phyloP scores from a whole-genome alignment of 2,329 filamentous ascomycete species.

The Blastomyces percursus region DNA sequence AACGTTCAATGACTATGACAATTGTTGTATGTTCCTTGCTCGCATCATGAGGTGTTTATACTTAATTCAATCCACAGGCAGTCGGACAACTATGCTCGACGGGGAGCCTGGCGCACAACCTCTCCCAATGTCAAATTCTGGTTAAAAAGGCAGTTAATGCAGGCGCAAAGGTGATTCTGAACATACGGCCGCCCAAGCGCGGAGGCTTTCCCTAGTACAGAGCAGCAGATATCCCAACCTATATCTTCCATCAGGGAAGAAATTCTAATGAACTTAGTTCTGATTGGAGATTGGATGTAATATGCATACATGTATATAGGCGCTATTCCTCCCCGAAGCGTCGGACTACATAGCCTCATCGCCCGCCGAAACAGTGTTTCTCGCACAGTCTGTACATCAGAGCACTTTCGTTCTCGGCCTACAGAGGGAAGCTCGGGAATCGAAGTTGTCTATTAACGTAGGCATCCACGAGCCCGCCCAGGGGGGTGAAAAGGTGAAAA shows the following conservation, averaged over 20 bases:
- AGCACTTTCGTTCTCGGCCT: conserved; percentile 70
- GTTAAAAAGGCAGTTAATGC: conserved; percentile 61
- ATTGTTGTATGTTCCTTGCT: conserved; percentile 10
- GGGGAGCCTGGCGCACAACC: conserved; percentile 63
- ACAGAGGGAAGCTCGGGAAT: conserved; percentile 52
- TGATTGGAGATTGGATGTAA: conserved; percentile 8
- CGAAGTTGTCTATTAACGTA: conserved; percentile 64
- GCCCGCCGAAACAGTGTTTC: conserved; percentile 54
- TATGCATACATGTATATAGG: conserved; percentile 32
- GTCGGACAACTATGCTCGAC: conserved; percentile 86
- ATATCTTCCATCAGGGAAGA: background rate
- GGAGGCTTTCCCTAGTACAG: too few species aligned
- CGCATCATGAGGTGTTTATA: background rate
- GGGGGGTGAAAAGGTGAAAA: conserved; percentile 45
- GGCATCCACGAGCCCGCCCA: conserved; percentile 69
- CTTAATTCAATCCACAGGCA: conserved; percentile 44
- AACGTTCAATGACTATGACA: conserved; percentile 7
- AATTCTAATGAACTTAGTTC: background rate
- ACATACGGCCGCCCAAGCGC: background rate
- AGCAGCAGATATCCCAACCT: background rate
- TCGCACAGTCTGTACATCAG: conserved; percentile 54
- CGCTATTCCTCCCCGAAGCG: conserved; percentile 86
- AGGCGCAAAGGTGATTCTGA: conserved; percentile 59
- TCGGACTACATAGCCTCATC: conserved; percentile 73
- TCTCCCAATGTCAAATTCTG: conserved; percentile 63